Evolutionary conservation across 1,284 basidiomycete genomes (phyloP).

Genomic region (Kwoniella shivajii): DNA sequence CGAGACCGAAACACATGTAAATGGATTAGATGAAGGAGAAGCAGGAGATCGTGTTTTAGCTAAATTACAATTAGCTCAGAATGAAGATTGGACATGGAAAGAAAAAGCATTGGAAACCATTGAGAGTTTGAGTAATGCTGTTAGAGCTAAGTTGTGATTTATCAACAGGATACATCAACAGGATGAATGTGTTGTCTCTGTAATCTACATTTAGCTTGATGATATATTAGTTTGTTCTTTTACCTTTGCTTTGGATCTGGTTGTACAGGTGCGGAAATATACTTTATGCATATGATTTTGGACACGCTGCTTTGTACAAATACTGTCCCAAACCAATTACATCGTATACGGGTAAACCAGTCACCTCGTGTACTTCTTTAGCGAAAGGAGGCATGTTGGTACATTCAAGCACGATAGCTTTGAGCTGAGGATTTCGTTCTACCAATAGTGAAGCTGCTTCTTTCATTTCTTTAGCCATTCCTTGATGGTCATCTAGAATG

Average conservation of each 20-base stretch:
- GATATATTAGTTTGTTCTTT: too few species aligned
- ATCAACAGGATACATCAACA: too few species aligned
- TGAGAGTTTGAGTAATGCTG: too few species aligned
- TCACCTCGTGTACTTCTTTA: constrained; percentile 21
- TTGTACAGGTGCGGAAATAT: too few species aligned
- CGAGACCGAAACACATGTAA: constrained; percentile 16
- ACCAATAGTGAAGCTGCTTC: constrained; percentile 20
- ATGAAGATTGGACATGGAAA: constrained; percentile 13
- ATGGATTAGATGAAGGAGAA: constrained; percentile 32
- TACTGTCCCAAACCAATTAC: constrained; percentile 26
- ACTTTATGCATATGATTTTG: background rate
- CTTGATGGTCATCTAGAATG: constrained; percentile 30
- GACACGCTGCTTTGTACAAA: constrained; percentile 21
- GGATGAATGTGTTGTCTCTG: too few species aligned
- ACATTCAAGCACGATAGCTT: constrained; percentile 32
- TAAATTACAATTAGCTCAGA: constrained; percentile 12
- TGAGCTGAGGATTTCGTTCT: constrained; percentile 14
- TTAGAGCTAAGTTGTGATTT: too few species aligned
- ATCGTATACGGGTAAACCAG: constrained; percentile 25
- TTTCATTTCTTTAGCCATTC: constrained; percentile 31
- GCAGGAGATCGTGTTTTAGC: constrained; percentile 10
- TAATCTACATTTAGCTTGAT: too few species aligned
- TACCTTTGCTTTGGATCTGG: too few species aligned
- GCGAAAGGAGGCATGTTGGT: constrained; percentile 38
- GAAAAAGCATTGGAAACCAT: background rate